phyloP scores from a whole-genome alignment of 371 early-diverging fungal species.

The Lichtheimia hyalospora region DNA sequence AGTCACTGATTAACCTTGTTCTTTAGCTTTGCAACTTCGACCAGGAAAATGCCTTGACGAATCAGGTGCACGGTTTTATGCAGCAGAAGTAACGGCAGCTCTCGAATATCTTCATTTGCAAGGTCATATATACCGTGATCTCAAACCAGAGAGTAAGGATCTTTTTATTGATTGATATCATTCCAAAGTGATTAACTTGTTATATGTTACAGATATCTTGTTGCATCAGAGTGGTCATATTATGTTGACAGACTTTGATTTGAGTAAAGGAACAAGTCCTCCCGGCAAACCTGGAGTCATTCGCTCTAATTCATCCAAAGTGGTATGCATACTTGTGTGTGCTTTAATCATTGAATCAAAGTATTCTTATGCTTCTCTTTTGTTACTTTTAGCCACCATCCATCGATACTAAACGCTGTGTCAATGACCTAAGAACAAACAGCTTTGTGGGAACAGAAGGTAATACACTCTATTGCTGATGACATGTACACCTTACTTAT shows the following conservation, averaged over 20 bases:
- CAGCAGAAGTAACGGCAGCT: conserved; percentile 90
- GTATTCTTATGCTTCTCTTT: conserved; percentile 3
- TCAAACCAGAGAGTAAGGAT: conserved; percentile 94
- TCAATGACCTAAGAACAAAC: conserved; percentile 85
- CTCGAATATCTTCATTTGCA: conserved; percentile 93
- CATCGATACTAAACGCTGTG: conserved; percentile 88
- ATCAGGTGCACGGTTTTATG: conserved; percentile 91
- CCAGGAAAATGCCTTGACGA: conserved; percentile 80
- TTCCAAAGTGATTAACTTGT: neutral
- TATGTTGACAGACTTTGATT: conserved; percentile 96
- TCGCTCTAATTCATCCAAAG: conserved; percentile 55
- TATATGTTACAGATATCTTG: conserved; percentile 70
- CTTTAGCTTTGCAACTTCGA: conserved; percentile 65
- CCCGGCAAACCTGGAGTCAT: conserved; percentile 78
- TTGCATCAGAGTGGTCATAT: conserved; percentile 94
- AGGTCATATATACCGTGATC: conserved; percentile 94
- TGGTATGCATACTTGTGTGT: conserved; percentile 27
- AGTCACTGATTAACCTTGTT: neutral
- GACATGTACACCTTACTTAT: conserved; percentile 70
- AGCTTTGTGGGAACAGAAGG: conserved; percentile 97
- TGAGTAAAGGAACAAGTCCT: conserved; percentile 85
- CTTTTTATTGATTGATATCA: neutral
- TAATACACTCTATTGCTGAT: conserved; percentile 11
- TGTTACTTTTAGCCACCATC: conserved; percentile 43
- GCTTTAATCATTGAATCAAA: neutral